phyloP scores from a whole-genome alignment of 306 rosid genomes.

The Quercus suber region DNA sequence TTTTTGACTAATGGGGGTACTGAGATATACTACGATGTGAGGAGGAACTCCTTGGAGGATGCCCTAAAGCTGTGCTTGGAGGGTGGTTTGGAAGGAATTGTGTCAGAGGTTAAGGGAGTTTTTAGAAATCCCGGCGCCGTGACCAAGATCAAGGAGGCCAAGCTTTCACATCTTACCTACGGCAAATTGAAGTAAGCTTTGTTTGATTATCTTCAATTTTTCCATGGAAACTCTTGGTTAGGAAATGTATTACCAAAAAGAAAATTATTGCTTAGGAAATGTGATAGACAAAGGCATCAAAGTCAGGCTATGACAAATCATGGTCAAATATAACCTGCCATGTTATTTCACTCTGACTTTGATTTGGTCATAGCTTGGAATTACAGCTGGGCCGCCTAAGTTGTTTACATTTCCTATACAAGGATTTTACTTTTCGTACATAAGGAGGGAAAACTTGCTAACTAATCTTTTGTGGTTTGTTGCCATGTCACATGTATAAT shows the following conservation, averaged over 20 bases:
- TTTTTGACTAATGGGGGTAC: slow-evolving; percentile 92
- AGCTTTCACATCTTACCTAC: slow-evolving; percentile 75
- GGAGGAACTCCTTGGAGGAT: slow-evolving; percentile 91
- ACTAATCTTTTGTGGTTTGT: background rate
- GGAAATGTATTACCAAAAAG: background rate
- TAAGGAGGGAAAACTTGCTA: background rate
- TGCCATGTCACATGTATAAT: background rate
- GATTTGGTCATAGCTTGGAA: background rate
- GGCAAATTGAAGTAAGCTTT: slow-evolving; percentile 69
- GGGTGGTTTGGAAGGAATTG: slow-evolving; percentile 86
- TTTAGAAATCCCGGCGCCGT: slow-evolving; percentile 71
- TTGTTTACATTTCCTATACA: background rate
- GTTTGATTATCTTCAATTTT: background rate
- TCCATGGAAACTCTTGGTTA: background rate
- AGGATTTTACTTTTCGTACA: background rate
- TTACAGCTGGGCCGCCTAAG: background rate
- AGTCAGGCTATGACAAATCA: background rate
- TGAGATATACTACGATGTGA: slow-evolving; percentile 61
- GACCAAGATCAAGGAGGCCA: slow-evolving; percentile 64
- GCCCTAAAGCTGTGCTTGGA: slow-evolving; percentile 78
- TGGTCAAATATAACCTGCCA: background rate
- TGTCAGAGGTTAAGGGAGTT: slow-evolving; percentile 72
- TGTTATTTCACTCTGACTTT: background rate
- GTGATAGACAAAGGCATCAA: background rate
- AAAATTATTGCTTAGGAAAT: background rate